These are phyloP conservation scores for Colletotrichum navitas DNA, from an alignment of 2,329 filamentous ascomycete genomes.

Conservation along the genomic window DNA sequence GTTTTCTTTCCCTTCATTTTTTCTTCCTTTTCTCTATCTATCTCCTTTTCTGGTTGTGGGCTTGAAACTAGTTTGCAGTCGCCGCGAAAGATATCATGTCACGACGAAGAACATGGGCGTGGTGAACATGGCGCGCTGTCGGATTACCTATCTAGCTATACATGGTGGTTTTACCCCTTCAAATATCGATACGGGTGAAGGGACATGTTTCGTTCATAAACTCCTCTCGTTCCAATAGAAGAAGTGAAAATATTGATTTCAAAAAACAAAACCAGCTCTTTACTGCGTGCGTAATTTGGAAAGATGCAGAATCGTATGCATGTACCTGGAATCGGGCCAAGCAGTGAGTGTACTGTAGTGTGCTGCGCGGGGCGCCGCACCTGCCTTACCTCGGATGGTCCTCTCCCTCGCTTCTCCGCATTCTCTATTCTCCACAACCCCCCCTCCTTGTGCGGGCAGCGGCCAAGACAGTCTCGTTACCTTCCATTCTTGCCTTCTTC, in stretches of 20 bases:
- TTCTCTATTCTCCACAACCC: not conserved
- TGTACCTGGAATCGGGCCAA: not conserved
- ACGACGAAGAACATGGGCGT: not conserved
- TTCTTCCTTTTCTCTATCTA: too few relatives aligned
- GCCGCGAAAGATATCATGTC: not conserved
- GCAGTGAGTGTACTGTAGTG: not conserved
- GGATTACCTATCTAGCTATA: too few relatives aligned
- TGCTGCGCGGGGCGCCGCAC: too few relatives aligned
- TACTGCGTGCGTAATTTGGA: too few relatives aligned
- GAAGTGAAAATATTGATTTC: not conserved
- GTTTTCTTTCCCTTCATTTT: too few relatives aligned
- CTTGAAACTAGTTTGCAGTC: not conserved
- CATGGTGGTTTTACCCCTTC: not conserved
- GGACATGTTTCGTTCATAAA: not conserved
- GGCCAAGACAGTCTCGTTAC: not conserved
- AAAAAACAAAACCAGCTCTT: not conserved
- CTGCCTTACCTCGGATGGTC: not conserved
- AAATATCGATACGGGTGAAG: too few relatives aligned
- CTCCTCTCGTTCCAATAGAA: not conserved
- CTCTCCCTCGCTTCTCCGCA: slow-evolving; percentile 32
- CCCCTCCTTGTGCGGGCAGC: slow-evolving; percentile 12
- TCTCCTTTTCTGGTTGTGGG: not conserved
- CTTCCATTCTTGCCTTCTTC: slow-evolving; percentile 19
- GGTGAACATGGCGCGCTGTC: not conserved
- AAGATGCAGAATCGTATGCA: not conserved